Evolutionary conservation across 2,329 filamentous ascomycete genomes (phyloP), one percentile per base, ranked within the genome.

Genomic region (Xylariaceae sp.): DNA sequence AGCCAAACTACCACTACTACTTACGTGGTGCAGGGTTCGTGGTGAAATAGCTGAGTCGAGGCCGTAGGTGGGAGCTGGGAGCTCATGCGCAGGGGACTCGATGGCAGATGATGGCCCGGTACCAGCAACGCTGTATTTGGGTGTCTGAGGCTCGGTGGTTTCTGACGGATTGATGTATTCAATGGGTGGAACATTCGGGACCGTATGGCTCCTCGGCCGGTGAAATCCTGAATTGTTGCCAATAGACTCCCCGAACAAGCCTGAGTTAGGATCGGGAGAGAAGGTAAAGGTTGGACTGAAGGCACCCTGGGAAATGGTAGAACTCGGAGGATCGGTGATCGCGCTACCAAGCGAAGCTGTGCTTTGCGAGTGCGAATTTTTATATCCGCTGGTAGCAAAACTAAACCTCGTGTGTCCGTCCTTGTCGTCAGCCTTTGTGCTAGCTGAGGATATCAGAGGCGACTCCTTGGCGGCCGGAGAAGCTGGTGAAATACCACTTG

Each of bases 191-290:
- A 88, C 70, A 36, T 84, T 82, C 1, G 90, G 88, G 52, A 95
- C 90, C 0, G 89, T 95, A 65, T 94, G 89, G 64, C 88, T 93
- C 59, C 89, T 78, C n/a, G 87, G 88, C 45, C 88, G 78, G 57
- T 86, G 84, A 54, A 84, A 82, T 57, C 80, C 80, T 42, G 72
- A 69, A 45, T 59, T 61, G 23, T 62, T 69, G 5, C 60, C 60
- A 4, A 64, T 60, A 22, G 66, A 64, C 33, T 76, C 73, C 34
- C 67, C 57, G 61, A 91, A 93, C 1, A 81, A 78, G 42, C 83
- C 84, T 3, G 76, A 75, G 47, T 82, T 82, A 11, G 82, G 76
- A 53, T 93, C 85, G 1, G 89, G 86, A 1, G 85, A 87, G 63
- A 93, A 89, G 44, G 71, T 74, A 62, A 92, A 86, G 1, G 82